Evolutionary conservation across 2,329 filamentous ascomycete genomes (phyloP), one percentile per base, ranked within the genome.

Genomic region (Diaporthe vexans): DNA sequence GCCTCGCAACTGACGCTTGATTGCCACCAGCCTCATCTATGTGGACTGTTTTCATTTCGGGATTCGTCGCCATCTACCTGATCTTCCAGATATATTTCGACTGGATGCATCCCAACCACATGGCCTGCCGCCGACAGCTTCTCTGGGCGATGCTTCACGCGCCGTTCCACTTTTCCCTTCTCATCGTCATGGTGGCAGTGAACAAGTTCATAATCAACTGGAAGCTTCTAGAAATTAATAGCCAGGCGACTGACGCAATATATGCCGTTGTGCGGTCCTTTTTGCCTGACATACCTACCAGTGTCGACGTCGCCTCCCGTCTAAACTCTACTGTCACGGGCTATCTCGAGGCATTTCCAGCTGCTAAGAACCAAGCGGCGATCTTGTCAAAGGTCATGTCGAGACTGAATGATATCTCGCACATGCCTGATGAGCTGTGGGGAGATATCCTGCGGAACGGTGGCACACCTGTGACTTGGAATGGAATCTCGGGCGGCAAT

Each of bases 61-160:
- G 83, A 1, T 78, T 82, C 0, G 81, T 83, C 5, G 83, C 84
- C 17, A 82, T 86, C 35, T 87, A 87, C 77, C 82, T 85, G 61
- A 80, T 87, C 68, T 87, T 86, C 78, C 82, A 87, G 71, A 78
- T 86, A 54, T 87, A 87, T 75, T 88, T 93, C 72, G 86, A 93
- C 77, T 93, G 90, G 88, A 90, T 92, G 81, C 91, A 92, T 79
- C 90, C 90, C 70, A 87, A 91, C 74, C 86, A 91, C 52, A 89
- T 87, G 85, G 81, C 89, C 81, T 74, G 85, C 81, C 83, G 90
- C 58, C 87, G 89, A 5, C 91, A 93, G 76, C 89, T 91, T 65
- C 81, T 90, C 71, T 91, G 89, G 89, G 86, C 87, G 0, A 73
- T 85, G 4, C 80, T 90, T 1, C 91, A 93, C 81, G 90, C 92